Percentiles rank a stretch among this genome's conserved stretches.
Evolutionary conservation across 1,284 basidiomycete genomes (phyloP).

Genomic region (Dichomitus squalens): DNA sequence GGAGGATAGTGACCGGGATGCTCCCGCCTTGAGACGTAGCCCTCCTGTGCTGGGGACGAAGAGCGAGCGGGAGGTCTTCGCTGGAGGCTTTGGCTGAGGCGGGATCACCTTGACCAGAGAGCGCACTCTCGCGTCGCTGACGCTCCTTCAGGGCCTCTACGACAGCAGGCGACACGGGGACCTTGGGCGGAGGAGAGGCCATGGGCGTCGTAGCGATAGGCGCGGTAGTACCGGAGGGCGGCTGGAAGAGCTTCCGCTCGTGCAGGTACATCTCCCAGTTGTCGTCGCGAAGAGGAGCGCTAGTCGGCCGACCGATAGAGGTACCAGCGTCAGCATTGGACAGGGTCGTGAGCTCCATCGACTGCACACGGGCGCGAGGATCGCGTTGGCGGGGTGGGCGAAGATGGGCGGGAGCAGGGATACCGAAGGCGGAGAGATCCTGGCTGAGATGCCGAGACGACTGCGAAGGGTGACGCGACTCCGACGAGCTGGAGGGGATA

Average conservation of each 20-base stretch:
- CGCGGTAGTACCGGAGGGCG: constrained; percentile 74
- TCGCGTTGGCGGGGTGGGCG: constrained; percentile 68
- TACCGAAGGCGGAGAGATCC: constrained; percentile 54
- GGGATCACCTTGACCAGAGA: constrained; percentile 34
- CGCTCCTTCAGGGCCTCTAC: constrained; percentile 70
- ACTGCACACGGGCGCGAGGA: constrained; percentile 66
- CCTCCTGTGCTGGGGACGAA: constrained; percentile 34
- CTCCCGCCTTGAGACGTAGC: constrained; percentile 41
- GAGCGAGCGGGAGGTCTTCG: constrained; percentile 30
- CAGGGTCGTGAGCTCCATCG: constrained; percentile 70
- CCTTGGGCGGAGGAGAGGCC: constrained; percentile 40
- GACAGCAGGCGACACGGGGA: constrained; percentile 68
- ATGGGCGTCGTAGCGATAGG: constrained; percentile 68
- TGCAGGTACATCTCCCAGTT: constrained; percentile 81
- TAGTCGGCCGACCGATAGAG: constrained; percentile 67
- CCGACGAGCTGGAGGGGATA: constrained; percentile 45
- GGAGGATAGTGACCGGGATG: constrained; percentile 66
- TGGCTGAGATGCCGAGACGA: constrained; percentile 66
- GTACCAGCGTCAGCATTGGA: constrained; percentile 46
- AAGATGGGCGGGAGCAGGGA: constrained; percentile 51
- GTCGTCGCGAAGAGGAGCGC: constrained; percentile 66
- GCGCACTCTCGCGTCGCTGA: constrained; percentile 63
- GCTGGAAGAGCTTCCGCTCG: constrained; percentile 78
- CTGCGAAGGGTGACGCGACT: constrained; percentile 68
- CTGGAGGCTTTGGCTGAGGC: constrained; percentile 13